Evolutionary conservation across 1,139 yeast genomes (phyloP).

Genomic region (Suzukiozyma palmioleophila): DNA sequence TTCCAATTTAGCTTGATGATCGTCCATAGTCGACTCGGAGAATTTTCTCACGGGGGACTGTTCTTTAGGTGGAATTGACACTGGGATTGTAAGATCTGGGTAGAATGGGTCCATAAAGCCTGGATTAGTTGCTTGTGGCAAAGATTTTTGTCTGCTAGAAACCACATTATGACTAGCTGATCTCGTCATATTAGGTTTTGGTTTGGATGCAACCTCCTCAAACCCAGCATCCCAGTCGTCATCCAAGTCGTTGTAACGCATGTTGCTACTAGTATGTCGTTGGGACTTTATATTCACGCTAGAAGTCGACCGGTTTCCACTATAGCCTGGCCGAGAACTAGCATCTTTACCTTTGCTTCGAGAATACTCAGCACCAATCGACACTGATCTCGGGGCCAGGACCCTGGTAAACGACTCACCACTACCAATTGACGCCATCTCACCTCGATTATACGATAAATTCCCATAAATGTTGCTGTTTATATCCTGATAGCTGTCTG

Average conservation of each 20-base stretch:
- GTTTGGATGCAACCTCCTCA: conserved; percentile 37
- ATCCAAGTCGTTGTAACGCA: conserved; percentile 59
- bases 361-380: conserved; percentile 14
- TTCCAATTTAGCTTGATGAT: conserved; percentile 36
- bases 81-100: conserved; percentile 33
- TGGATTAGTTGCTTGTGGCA: conserved; percentile 9
- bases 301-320: conserved; percentile 3
- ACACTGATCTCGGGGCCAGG: conserved; percentile 1
- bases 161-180: conserved; percentile 1
- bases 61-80: background rate
- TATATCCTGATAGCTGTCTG: conserved; percentile 22
- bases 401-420: conserved; percentile 1
- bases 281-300: background rate
- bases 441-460: conserved; percentile 20
- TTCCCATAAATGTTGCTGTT: conserved; percentile 42
- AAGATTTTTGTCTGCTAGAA: background rate
- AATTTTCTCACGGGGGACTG: background rate
- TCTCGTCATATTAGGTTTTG: conserved; percentile 7
- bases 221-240: conserved; percentile 93
- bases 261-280: conserved; percentile 10
- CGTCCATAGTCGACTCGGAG: conserved; percentile 13
- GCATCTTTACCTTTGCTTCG: conserved; percentile 7
- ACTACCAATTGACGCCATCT: conserved; percentile 3
- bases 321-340: conserved; percentile 1
- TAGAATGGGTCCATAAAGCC: conserved; percentile 32